Evolutionary conservation across 2,329 filamentous ascomycete genomes (phyloP).

Genomic region (Ceratocystis destructans): DNA sequence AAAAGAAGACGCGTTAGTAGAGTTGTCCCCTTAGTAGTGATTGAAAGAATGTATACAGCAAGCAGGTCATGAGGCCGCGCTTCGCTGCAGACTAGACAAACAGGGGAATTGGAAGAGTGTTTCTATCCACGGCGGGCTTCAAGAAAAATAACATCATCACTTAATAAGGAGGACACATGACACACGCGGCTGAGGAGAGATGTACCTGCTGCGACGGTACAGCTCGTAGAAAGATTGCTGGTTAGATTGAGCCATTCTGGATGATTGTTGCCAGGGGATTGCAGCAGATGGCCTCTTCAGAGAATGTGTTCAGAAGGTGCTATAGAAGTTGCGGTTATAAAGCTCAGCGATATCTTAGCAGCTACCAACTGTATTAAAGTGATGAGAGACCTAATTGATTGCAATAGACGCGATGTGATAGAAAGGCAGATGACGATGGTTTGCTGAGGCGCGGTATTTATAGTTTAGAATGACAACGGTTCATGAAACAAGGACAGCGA

Average conservation of each 20-base stretch:
- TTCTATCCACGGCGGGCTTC: neutral
- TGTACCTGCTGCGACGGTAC: conserved; percentile 94
- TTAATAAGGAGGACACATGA: conserved; percentile 4
- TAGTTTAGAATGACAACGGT: conserved; percentile 20
- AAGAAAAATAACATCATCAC: neutral
- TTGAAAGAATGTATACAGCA: neutral
- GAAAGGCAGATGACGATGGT: neutral
- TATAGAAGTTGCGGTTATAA: neutral
- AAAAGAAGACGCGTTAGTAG: conserved; percentile 1
- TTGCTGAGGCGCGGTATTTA: conserved; percentile 21
- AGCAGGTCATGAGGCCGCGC: neutral
- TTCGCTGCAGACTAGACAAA: neutral
- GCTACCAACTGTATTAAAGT: conserved; percentile 16
- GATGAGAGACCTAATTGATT: neutral
- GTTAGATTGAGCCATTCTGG: conserved; percentile 15
- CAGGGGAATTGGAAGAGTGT: neutral
- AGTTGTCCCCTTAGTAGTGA: neutral
- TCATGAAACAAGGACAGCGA: conserved; percentile 15
- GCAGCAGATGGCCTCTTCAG: conserved; percentile 6
- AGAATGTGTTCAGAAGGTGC: neutral
- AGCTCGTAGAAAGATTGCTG: conserved; percentile 71
- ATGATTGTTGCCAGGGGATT: neutral
- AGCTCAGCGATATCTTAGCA: neutral
- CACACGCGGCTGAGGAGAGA: conserved; percentile 10
- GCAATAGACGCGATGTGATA: conserved; percentile 7